phyloP scores from a whole-genome alignment of 2,329 filamentous ascomycete genomes.

The Colletotrichum sp. region DNA sequence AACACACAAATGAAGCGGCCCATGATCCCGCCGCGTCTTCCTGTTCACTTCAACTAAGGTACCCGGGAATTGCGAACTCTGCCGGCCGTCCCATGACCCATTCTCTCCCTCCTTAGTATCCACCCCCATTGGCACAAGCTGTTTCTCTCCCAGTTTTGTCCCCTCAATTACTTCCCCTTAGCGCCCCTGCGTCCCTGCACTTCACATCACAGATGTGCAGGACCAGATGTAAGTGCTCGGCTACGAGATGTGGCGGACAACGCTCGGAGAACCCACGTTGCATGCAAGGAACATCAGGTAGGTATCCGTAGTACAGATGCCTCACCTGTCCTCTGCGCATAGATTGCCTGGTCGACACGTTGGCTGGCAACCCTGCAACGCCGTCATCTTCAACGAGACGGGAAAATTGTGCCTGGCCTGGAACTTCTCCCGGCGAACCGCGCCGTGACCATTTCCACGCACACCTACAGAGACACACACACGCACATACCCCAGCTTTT shows the following conservation, averaged over 20 bases:
- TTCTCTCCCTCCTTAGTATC: neutral
- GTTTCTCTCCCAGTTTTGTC: neutral
- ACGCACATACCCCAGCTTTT: constrained; percentile 2
- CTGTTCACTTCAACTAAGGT: neutral
- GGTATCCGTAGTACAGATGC: neutral
- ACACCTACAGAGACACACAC: neutral
- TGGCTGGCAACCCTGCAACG: neutral
- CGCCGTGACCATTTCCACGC: neutral
- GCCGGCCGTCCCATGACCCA: neutral
- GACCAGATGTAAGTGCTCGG: neutral
- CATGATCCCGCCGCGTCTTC: neutral
- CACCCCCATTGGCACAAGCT: neutral
- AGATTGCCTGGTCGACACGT: neutral
- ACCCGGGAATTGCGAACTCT: neutral
- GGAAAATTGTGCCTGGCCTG: neutral
- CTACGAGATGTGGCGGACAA: neutral
- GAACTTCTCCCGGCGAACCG: neutral
- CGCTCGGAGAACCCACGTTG: neutral
- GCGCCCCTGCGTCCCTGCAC: neutral
- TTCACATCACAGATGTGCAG: neutral
- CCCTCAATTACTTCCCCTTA: constrained; percentile 4
- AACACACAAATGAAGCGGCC: neutral
- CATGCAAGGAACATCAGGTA: neutral
- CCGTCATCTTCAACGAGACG: neutral
- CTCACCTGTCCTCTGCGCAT: neutral